Evolutionary conservation across 768 basidiomycete genomes (phyloP), one percentile per base, ranked within the genome.

Genomic region (Lactifluus echinatus): DNA sequence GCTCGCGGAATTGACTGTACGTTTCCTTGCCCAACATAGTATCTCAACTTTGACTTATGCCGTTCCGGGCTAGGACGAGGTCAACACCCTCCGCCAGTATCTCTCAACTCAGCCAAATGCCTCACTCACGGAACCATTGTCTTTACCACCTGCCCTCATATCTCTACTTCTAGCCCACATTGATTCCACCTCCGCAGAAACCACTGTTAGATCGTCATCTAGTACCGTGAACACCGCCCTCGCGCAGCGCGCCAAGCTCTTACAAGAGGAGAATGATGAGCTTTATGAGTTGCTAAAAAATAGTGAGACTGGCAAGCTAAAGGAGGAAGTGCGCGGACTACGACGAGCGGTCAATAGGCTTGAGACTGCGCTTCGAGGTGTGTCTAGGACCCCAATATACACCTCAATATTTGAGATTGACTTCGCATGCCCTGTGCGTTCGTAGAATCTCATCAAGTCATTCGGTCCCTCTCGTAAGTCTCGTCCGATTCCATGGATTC

Each of bases 261-360:
- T 93, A 10, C 90, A 93, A 67, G 85, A 90, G 55, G 90, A 93
- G 69, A 93, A 93, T 58, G 89, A 93, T 63, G 90, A 93, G 61
- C 69, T 93, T 17, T 93, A 92, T 67, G 79, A 83, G 48, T 71
- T 92, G 10, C 71, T 93, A 54, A 85, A 81, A 68, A 74, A 74
- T 24, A 80, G 85, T 39, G 89, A 93, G 70, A 86, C 87, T 0
- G 89, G 89, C 4, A 83, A 79, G 67, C 67, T 93, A 60, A 89
- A 89, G 67, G 90, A 91, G 66, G 87, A 93, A 67, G 86, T 86
- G 11, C 79, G 80, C 47, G 81, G 81, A 7, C 74, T 93, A 53
- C 76, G 82, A 33, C 75, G 81, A 62, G 80, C 83, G 31, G 85
- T 89, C 42, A 75, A 76, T 50, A 80, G 82, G 65, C 73, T 93